Conservation (phyloP, 2,329 filamentous ascomycete species). For the Xylaria polymorpha region DNA sequence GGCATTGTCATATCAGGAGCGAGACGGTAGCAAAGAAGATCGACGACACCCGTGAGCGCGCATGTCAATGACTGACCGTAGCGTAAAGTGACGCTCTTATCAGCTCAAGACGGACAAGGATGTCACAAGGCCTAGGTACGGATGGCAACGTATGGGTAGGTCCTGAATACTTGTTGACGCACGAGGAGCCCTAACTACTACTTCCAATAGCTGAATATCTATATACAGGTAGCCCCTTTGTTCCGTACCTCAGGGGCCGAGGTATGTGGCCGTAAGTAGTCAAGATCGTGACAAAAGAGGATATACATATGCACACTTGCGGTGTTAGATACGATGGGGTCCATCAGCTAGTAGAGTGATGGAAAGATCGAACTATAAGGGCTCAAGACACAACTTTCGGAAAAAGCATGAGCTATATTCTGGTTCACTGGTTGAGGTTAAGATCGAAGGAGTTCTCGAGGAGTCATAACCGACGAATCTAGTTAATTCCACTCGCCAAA, state of each 20-base stretch:
- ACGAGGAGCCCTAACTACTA: not conserved
- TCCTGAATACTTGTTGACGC: conserved; percentile 10
- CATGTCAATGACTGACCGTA: conserved; percentile 24
- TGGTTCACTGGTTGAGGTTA: conserved; percentile 32
- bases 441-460: conserved; percentile 35
- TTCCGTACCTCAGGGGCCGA: conserved; percentile 1
- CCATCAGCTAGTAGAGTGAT: conserved; percentile 33
- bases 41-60: conserved; percentile 22
- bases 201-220: not conserved
- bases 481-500: conserved; percentile 35
- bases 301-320: conserved; percentile 32
- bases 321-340: conserved; percentile 32
- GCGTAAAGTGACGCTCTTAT: conserved; percentile 32
- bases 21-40: conserved; percentile 26
- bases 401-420: conserved; percentile 35
- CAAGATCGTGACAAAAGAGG: conserved; percentile 1
- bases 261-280: conserved; percentile 1
- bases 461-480: conserved; percentile 32
- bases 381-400: conserved; percentile 31
- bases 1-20: conserved; percentile 23
- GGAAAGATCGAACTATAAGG: conserved; percentile 33
- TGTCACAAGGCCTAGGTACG: not conserved
- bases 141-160: not conserved
- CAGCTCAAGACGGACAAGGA: conserved; percentile 29
- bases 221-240: not conserved